A percentile compares a stretch with the other conserved stretches of the same genome.
Evolutionary conservation across 352 stramenopile species (phyloP).

Genomic region (Phytophthora pini): DNA sequence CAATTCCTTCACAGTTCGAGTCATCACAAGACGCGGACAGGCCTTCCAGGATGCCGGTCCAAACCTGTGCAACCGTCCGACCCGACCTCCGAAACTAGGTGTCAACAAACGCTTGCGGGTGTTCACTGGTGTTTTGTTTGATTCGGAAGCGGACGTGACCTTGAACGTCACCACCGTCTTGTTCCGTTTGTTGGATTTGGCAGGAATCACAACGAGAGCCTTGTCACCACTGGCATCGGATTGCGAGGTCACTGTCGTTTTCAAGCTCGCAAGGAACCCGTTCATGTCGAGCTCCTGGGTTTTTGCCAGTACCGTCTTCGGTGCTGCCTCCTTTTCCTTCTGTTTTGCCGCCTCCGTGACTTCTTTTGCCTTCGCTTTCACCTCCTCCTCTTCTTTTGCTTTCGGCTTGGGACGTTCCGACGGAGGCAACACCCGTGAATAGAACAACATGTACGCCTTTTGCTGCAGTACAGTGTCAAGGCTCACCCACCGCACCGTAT

Average conservation of each 20-base stretch:
- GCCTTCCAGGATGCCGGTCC: conserved; percentile 22
- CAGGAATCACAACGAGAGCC: conserved; percentile 18
- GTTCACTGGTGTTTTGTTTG: conserved; percentile 4
- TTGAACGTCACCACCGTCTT: conserved; percentile 50
- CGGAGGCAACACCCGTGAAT: conserved; percentile 71
- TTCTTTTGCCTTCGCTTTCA: conserved; percentile 38
- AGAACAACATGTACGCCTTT: conserved; percentile 93
- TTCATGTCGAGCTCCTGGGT: conserved; percentile 71
- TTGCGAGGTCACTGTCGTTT: conserved; percentile 39
- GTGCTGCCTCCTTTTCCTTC: conserved; percentile 20
- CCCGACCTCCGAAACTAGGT: conserved; percentile 40
- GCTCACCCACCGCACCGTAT: conserved; percentile 86
- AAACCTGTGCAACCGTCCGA: conserved; percentile 50
- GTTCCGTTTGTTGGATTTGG: conserved; percentile 26
- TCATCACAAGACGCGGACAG: conserved; percentile 42
- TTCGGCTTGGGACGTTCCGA: conserved; percentile 51
- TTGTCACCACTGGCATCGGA: conserved; percentile 10
- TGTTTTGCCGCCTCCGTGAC: conserved; percentile 9
- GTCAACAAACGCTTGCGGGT: conserved; percentile 31
- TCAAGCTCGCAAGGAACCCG: conserved; percentile 67
- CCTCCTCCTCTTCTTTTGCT: conserved; percentile 27
- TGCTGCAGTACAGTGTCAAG: conserved; percentile 88
- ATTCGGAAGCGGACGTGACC: conserved; percentile 13
- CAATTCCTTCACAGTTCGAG: conserved; percentile 29
- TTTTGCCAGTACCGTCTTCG: conserved; percentile 31